These are phyloP conservation scores for Ulota crispa DNA, from an alignment of 225 moss, liverwort and hornwort species.

Conservation along the genomic window DNA sequence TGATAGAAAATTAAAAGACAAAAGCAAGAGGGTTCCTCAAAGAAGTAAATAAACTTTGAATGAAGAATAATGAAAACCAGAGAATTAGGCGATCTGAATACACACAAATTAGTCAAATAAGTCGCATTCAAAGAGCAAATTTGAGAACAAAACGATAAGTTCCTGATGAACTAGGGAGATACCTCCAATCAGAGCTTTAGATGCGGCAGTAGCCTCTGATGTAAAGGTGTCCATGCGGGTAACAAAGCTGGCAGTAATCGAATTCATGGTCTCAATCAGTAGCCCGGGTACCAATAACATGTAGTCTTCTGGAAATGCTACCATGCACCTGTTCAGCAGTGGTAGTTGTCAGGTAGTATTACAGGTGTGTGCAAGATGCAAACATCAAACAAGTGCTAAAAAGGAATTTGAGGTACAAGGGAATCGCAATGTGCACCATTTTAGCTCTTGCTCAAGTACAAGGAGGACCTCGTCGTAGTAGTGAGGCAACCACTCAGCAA, in stretches of 20 bases:
- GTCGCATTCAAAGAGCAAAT: background rate
- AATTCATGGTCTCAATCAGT: constrained; percentile 93
- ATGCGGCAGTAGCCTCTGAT: constrained; percentile 62
- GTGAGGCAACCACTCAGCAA: constrained; percentile 87
- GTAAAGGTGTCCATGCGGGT: constrained; percentile 81
- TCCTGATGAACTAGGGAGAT: constrained; percentile 3
- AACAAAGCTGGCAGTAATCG: constrained; percentile 82
- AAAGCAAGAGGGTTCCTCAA: background rate
- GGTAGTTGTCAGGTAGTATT: constrained; percentile 16
- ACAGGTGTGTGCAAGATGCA: constrained; percentile 6
- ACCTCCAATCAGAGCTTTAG: constrained; percentile 56
- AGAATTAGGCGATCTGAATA: background rate
- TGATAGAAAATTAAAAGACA: constrained; percentile 5
- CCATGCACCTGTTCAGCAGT: constrained; percentile 68
- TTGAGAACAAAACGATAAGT: background rate
- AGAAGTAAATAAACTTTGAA: background rate
- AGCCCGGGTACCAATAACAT: constrained; percentile 83
- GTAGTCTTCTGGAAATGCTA: constrained; percentile 93
- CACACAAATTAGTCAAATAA: background rate
- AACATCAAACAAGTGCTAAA: constrained; percentile 8
- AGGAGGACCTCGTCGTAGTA: constrained; percentile 92
- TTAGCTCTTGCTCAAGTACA: constrained; percentile 92
- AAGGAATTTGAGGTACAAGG: background rate
- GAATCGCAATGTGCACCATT: constrained; percentile 54
- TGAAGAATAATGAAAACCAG: background rate